Percentiles rank a stretch among this genome's conserved stretches.
Evolutionary conservation across 1,139 yeast genomes (phyloP).

Genomic region (Hyphopichia fennica): DNA sequence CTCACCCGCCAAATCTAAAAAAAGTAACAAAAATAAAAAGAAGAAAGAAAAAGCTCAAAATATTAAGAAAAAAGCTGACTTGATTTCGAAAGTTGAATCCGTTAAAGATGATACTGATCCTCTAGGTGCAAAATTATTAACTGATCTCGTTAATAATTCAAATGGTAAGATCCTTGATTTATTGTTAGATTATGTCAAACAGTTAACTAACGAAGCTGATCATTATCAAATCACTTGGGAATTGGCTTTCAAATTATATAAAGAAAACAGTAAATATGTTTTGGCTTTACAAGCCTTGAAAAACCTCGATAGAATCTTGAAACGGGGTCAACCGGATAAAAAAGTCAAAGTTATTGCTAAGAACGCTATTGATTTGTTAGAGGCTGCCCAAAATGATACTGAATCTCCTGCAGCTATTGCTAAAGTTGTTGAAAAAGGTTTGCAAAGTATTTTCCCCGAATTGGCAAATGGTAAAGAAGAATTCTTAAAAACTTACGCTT

Average conservation of each 20-base stretch:
- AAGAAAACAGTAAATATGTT: constrained; percentile 44
- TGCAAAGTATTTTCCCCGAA: constrained; percentile 35
- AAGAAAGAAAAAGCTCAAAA: constrained; percentile 38
- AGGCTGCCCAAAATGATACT: constrained; percentile 24
- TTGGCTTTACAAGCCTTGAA: constrained; percentile 47
- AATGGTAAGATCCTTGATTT: constrained; percentile 30
- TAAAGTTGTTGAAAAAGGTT: constrained; percentile 47
- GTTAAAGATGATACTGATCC: constrained; percentile 50
- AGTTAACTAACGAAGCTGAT: constrained; percentile 37
- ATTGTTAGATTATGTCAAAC: constrained; percentile 29
- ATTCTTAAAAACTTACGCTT: constrained; percentile 3
- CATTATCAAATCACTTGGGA: constrained; percentile 35
- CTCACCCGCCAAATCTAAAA: constrained; percentile 15
- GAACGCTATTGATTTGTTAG: constrained; percentile 25
- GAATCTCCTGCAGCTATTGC: constrained; percentile 41
- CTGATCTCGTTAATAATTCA: constrained; percentile 23
- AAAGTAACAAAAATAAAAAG: constrained; percentile 25
- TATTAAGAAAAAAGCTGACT: constrained; percentile 36
- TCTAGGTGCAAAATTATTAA: constrained; percentile 42
- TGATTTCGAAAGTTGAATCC: constrained; percentile 42
- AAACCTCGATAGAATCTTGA: constrained; percentile 32
- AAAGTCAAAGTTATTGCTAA: constrained; percentile 24
- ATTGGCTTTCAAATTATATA: constrained; percentile 38
- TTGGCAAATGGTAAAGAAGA: constrained; percentile 14
- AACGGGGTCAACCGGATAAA: constrained; percentile 13